Evolutionary conservation across 2,329 filamentous ascomycete species (phyloP), one percentile per base, ranked within the genome.

Genomic region (Apiospora hydei): DNA sequence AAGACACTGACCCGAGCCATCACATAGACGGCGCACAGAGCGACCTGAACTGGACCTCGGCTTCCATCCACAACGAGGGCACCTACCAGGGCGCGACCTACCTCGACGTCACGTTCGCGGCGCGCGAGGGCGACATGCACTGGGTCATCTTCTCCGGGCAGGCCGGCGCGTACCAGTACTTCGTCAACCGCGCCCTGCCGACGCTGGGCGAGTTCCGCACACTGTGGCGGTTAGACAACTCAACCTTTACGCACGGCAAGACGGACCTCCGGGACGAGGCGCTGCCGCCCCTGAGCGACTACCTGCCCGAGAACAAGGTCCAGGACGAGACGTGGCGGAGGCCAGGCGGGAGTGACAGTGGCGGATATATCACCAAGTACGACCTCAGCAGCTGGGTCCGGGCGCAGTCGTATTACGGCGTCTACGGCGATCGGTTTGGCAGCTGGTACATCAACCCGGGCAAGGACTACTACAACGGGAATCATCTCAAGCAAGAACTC

Each of bases 131-230:
- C 8, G 85, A 87, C 70, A 82, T 88, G 71, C 86, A 88, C 73
- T 88, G 86, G 85, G 84, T 88, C 14, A 85, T 88, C 71, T 83
- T 84, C 73, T 81, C 84, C 3, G 82, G 83, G 21, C 82, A 87
- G 1, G 79, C 83, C 2, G 86, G 86, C n/a, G 85, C 86, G n/a
- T 88, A 88, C 74, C 86, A 88, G 71, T 88, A 88, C 78, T 86
- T 88, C 69, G 84, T 88, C 72, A 88, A 88, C 75, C 84, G 80
- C 69, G 84, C 81, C 4, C 78, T 88, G 4, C 85, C 86, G 0
- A 80, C 79, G 0, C 80, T 88, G 8, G 85, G 86, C 68, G 85
- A 87, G 73, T 87, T 87, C 75, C 80, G 87, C 26, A 87, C 85
- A 0, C 80, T 88, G 1, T 87, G 84, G 82, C 82, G 86, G 10